Base-by-base conservation (phyloP, 2,329 filamentous ascomycete genomes). In the Aureobasidium zeae region DNA sequence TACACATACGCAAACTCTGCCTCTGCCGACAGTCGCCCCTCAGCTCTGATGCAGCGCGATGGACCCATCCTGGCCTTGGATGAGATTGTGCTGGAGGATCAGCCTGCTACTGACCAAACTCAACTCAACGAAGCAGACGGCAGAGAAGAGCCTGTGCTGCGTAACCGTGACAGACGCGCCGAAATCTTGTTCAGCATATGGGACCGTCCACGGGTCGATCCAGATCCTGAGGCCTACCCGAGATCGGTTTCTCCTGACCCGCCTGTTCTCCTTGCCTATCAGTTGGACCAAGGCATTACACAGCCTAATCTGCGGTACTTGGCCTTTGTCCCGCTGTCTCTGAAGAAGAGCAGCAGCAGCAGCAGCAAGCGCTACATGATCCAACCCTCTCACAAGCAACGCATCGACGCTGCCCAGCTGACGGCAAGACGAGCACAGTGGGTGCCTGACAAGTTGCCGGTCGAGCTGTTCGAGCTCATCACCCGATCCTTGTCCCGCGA, bases 391-490 rank as follows among this genome's bases (percentile, higher is more conserved):
- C 41, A 44, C 17, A 35, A 36, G 25, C 31, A 35, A 31, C 32
- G 41, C 25, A 44, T 44, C 12, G 31, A 44, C 25, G 30, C 32
- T 13, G n/a, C 33, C 8, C 28, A 13, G 8, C 5, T 31, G 13
- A 29, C n/a, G 3, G 28, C 33, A 12, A 25, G 32, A 21, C 22
- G 26, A 20, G 43, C 43, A n/a, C 33, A 31, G 16, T 45, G 43
- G 43, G 16, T 45, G 0, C 28, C 25, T 6, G 54, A 61, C 37
- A 43, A 50, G 4, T 49, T 84, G 2, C 79, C 80, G 0, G 65
- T 75, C 5, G 81, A 84, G 53, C 63, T 84, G 2, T 81, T 79
- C 53, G 68, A 73, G 38, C 53, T 70, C 41, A 76, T 84, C 43
- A 69, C 70, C 5, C 54, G 61, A 2, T 61, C 74, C 53, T 66